Conservation (phyloP, 179 eudicot species). For the Corrigiola litoralis region DNA sequence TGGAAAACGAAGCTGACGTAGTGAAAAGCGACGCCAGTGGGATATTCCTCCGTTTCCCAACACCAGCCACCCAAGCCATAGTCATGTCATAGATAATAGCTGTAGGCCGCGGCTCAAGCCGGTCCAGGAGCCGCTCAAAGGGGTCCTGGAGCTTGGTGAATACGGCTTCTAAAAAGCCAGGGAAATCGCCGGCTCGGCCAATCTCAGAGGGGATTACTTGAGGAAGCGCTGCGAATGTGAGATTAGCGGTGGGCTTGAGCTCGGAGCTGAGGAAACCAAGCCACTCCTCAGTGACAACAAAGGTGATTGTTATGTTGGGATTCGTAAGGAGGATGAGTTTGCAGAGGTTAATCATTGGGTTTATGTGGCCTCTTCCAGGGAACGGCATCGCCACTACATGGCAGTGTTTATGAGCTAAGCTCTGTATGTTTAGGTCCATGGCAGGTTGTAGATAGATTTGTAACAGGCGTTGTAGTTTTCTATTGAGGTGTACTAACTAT, state of each 20-base stretch:
- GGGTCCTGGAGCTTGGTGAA: constrained; percentile 46
- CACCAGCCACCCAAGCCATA: constrained; percentile 36
- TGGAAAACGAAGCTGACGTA: constrained; percentile 41
- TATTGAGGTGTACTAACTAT: no score
- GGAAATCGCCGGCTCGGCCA: constrained; percentile 39
- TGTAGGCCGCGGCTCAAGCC: constrained; percentile 31
- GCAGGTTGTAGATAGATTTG: no score
- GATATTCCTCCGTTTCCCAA: constrained; percentile 36
- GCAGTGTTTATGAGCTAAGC: not conserved
- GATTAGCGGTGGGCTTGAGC: constrained; percentile 23
- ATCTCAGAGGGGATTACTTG: constrained; percentile 63
- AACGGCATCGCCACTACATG: constrained; percentile 66
- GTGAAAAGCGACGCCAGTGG: constrained; percentile 48
- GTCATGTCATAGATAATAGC: constrained; percentile 36
- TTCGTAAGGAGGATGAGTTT: constrained; percentile 26
- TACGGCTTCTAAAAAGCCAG: constrained; percentile 34
- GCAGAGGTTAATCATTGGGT: constrained; percentile 69
- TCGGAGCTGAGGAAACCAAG: constrained; percentile 47
- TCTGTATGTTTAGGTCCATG: not conserved
- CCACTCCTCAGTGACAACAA: constrained; percentile 72
- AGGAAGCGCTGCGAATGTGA: constrained; percentile 40
- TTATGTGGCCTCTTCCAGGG: constrained; percentile 65
- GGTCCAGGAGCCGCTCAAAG: constrained; percentile 42
- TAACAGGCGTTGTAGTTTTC: no score
- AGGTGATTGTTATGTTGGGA: constrained; percentile 28